A percentile compares a stretch with the other conserved stretches of the same genome.
These are phyloP conservation scores for Penicillium malachiteum DNA, from an alignment of 495 filamentous ascomycete species.

Conservation along the genomic window DNA sequence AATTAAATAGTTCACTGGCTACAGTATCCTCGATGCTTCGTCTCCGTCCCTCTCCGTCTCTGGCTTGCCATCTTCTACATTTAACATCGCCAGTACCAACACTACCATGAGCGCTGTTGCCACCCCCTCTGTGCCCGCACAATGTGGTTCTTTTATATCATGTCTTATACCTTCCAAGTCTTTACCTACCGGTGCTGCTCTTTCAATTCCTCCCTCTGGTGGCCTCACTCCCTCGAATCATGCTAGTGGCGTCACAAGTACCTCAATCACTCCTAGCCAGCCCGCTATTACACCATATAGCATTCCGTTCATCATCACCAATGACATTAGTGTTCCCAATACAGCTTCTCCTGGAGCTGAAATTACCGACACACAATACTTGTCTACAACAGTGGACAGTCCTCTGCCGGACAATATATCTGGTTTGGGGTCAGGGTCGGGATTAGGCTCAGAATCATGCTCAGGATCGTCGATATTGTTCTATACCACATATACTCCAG, in stretches of 20 bases:
- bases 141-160: not conserved
- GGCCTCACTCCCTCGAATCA: constrained; percentile 9
- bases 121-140: constrained; percentile 9
- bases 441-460: too few relatives aligned
- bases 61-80: not conserved
- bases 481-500: too few relatives aligned
- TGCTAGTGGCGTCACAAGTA: too few relatives aligned
- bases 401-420: too few relatives aligned
- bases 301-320: too few relatives aligned
- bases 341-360: too few relatives aligned
- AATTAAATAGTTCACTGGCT: constrained; percentile 43
- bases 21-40: constrained; percentile 33
- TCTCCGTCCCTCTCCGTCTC: constrained; percentile 14
- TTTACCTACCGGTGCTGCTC: constrained; percentile 9
- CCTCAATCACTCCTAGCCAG: constrained; percentile 10
- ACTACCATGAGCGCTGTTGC: constrained; percentile 1
- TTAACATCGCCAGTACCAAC: not conserved
- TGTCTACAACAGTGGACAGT: too few relatives aligned
- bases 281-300: too few relatives aligned
- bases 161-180: not conserved
- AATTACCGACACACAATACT: too few relatives aligned
- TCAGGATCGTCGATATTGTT: too few relatives aligned
- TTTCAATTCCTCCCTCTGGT: constrained; percentile 5
- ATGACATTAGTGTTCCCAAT: too few relatives aligned
- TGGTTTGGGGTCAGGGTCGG: too few relatives aligned